Base-by-base conservation (phyloP, 257 asterid genomes). In the Nicotiana obtusifolia region DNA sequence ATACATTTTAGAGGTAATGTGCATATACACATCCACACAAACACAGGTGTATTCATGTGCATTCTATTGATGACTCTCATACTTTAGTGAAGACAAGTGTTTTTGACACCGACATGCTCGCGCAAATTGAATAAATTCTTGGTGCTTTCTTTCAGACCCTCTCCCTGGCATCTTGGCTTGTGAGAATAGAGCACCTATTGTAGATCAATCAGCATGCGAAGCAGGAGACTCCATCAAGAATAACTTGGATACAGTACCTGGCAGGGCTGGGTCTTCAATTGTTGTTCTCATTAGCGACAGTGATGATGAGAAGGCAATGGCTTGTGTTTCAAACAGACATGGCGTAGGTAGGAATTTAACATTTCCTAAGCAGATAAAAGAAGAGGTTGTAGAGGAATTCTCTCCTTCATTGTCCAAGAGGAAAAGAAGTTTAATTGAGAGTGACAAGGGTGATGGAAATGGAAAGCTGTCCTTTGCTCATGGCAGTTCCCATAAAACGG, bases 361-460 rank as follows among this genome's bases (percentile, higher is more conserved):
- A 44, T 22, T 7, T 73, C 78, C 61, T 41, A 20, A 22, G 37
- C 59, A 14, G 15, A 44, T 44, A 73, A 73, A 14, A 47, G 78
- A 47, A 47, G 61, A 22, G 22, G 78, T 22, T 22, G 11, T 73
- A 73, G 15, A 47, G 78, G 78, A 24, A 13, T 9, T 11, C 0
- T 47, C 54, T 10, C 47, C 22, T 62, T 52, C 52, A 4, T 53
- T 65, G 68, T 53, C 54, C 20, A 64, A 64, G 10, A 77, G 82
- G 80, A 82, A 82, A 53, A 82, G 73, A 82, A 56, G 69, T 60
- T 81, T 64, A 24, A 52, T 10, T 22, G 65, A 31, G 14, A 77
- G 16, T 22, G 82, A 62, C 71, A 75, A 64, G 62, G 52, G 20
- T 5, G 66, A 53, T 62, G 59, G 62, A 69, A 69, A 67, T 81